These are phyloP conservation scores for Heritiera littoralis DNA, from an alignment of 345 rosid species.

Conservation along the genomic window DNA sequence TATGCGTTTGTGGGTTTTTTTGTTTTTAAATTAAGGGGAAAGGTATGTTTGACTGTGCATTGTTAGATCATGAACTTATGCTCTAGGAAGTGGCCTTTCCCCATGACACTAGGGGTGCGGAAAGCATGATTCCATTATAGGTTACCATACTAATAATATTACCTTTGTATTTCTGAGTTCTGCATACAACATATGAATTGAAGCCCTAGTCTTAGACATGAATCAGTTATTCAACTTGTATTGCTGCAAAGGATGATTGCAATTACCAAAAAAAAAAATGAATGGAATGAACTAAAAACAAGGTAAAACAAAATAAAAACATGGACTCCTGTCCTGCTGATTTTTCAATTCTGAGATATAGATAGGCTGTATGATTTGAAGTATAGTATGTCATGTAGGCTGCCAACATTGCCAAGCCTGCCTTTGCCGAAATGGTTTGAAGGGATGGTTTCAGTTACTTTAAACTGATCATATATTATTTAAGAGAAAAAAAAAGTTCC, in stretches of 20 bases:
- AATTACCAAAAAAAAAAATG: neutral
- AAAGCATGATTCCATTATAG: neutral
- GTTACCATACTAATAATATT: neutral
- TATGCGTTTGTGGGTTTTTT: neutral
- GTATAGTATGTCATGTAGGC: neutral
- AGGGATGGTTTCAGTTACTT: neutral
- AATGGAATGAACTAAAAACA: too few species aligned
- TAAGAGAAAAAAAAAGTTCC: neutral
- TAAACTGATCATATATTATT: neutral
- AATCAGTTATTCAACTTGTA: neutral
- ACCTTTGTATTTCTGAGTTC: neutral
- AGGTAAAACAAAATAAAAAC: neutral
- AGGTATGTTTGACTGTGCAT: neutral
- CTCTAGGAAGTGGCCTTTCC: neutral
- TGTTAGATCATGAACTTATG: slow-evolving; percentile 14
- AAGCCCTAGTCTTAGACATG: neutral
- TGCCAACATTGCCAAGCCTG: neutral
- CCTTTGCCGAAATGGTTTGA: neutral
- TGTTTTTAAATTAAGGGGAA: too few species aligned
- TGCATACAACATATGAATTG: neutral
- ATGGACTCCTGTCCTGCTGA: neutral
- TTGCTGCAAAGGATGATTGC: neutral
- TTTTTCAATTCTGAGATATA: neutral
- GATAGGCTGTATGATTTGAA: neutral
- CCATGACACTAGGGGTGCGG: neutral